Percentiles rank a stretch among this genome's conserved stretches.
Evolutionary conservation across 345 rosid genomes (phyloP).

Genomic region (Angophora floribunda): DNA sequence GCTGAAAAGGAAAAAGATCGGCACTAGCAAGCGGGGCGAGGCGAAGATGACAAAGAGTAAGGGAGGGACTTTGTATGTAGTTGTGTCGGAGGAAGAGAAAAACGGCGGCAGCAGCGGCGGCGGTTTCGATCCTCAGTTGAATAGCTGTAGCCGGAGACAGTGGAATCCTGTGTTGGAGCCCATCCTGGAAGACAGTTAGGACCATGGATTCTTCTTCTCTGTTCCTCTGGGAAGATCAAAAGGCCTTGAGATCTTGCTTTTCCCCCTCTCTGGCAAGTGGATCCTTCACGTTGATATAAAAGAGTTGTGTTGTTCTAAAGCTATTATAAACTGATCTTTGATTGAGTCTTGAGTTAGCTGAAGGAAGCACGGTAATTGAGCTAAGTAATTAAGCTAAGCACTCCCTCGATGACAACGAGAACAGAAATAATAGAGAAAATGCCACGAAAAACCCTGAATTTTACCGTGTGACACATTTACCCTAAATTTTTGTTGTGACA

Average conservation of each 20-base stretch:
- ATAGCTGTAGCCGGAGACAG: not conserved
- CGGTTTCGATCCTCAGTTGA: not conserved
- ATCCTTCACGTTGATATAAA: not conserved
- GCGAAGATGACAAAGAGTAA: not conserved
- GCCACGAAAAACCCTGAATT: no score
- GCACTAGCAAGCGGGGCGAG: slow-evolving; percentile 2
- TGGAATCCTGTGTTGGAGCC: slow-evolving; percentile 34
- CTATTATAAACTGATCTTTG: not conserved
- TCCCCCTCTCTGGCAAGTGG: not conserved
- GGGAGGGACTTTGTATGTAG: not conserved
- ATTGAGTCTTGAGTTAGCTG: not conserved
- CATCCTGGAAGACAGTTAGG: slow-evolving; percentile 14
- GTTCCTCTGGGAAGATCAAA: not conserved
- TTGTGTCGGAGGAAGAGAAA: not conserved
- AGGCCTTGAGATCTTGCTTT: not conserved
- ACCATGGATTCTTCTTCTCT: not conserved
- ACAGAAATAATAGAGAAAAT: no score
- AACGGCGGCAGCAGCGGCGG: not conserved
- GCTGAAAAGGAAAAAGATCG: not conserved
- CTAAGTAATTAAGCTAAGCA: not conserved
- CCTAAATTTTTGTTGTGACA: no score
- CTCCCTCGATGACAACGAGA: no score
- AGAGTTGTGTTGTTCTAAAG: not conserved
- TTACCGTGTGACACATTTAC: no score
- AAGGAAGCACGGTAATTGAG: not conserved